These are phyloP conservation scores for Nannizziopsis arthrosporioides DNA, from an alignment of 2,329 filamentous ascomycete genomes.

Conservation along the genomic window DNA sequence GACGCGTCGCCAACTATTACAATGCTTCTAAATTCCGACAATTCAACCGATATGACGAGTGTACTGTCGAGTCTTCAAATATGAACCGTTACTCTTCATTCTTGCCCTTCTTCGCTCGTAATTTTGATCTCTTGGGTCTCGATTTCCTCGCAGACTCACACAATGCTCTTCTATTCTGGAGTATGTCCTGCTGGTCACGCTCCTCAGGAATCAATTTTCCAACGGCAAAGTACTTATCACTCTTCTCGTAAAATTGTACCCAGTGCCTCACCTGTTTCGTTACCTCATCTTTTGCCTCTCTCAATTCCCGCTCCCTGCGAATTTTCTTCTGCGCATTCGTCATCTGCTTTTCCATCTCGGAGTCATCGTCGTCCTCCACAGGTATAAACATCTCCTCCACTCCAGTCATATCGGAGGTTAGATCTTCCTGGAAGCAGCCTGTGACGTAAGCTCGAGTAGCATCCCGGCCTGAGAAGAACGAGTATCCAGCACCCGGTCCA, in stretches of 20 bases:
- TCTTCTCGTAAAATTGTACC: conserved; percentile 70
- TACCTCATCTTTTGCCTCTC: conserved; percentile 53
- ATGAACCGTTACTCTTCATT: neutral
- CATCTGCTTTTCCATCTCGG: conserved; percentile 23
- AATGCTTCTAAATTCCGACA: neutral
- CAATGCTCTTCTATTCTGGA: conserved; percentile 48
- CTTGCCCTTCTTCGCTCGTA: conserved; percentile 23
- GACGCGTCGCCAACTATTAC: neutral
- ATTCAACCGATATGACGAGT: too few relatives aligned
- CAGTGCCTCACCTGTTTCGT: conserved; percentile 62
- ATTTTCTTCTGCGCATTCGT: conserved; percentile 36
- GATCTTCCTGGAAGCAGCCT: conserved; percentile 79
- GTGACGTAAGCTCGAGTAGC: conserved; percentile 83
- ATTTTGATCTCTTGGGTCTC: conserved; percentile 42
- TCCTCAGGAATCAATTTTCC: conserved; percentile 57
- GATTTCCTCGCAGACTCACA: conserved; percentile 60
- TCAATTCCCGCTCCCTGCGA: conserved; percentile 51
- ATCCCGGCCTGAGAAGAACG: conserved; percentile 75
- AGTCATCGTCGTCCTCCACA: conserved; percentile 48
- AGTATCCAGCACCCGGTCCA: conserved; percentile 75
- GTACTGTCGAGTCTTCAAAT: neutral
- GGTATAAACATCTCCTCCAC: conserved; percentile 73
- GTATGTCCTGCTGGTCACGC: conserved; percentile 30
- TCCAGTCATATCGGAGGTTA: conserved; percentile 71
- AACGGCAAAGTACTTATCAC: conserved; percentile 68